Evolutionary conservation across 352 stramenopile genomes (phyloP).

Genomic region (Globisporangium camurandrum): DNA sequence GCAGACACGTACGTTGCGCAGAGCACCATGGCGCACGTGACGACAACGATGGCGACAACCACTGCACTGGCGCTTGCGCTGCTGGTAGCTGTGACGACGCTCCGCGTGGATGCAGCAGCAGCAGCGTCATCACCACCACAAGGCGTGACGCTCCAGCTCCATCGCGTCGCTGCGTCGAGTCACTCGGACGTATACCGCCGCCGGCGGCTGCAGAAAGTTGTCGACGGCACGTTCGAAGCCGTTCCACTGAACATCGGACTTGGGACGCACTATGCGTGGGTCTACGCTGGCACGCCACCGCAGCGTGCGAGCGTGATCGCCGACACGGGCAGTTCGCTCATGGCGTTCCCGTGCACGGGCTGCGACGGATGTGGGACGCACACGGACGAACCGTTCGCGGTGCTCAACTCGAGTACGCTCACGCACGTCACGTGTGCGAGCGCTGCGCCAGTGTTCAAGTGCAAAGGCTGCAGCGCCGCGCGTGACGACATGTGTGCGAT

Average conservation of each 20-base stretch:
- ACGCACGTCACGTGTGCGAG: conserved; percentile 57
- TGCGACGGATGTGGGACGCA: conserved; percentile 61
- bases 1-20: too few species aligned
- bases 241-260: conserved; percentile 63
- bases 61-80: not conserved
- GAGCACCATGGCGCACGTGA: too few species aligned
- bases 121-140: not conserved
- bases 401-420: conserved; percentile 56
- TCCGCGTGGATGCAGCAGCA: not conserved
- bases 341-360: conserved; percentile 75
- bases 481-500: conserved; percentile 49
- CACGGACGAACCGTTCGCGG: conserved; percentile 63
- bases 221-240: conserved; percentile 35
- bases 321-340: conserved; percentile 72
- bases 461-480: conserved; percentile 30
- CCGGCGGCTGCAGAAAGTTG: conserved; percentile 21
- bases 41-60: not conserved
- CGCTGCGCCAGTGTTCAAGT: conserved; percentile 40
- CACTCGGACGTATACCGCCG: conserved; percentile 35
- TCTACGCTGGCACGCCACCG: conserved; percentile 71
- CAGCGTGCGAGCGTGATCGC: conserved; percentile 79
- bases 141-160: conserved; percentile 31
- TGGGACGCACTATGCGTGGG: conserved; percentile 82
- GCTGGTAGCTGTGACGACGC: not conserved
- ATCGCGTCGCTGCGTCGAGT: conserved; percentile 17